Base-by-base conservation (phyloP, 441 rosid genomes). In the Pelargonium citronellum region DNA sequence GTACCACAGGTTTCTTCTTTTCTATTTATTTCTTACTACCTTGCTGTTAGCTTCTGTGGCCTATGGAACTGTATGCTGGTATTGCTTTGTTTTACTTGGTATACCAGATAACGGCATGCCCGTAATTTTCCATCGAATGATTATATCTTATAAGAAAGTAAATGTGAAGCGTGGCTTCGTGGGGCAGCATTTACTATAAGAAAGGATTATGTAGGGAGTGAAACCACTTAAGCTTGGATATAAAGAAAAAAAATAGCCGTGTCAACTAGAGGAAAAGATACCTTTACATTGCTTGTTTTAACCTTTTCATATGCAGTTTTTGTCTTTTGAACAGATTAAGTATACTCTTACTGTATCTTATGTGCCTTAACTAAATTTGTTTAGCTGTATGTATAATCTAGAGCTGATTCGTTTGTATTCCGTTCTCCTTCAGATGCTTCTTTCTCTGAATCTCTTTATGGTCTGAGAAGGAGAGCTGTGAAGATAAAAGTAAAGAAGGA, bases 371-470 rank as follows among this genome's bases (percentile, higher is more conserved):
- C 37, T 60, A 60, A 60, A 22, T 19, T 58, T 3, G 4, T 12
- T 10, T 22, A 7, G 64, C 12, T 20, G 37, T 6, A 27, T 5
- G 13, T 55, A 73, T 34, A 11, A 19, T 53, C 16, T 27, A 5
- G 58, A 11, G 17, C 13, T 75, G 27, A 47, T 66, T 70, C 71
- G 62, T 68, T 55, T 64, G 10, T 27, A 11, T 70, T 57, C 51
- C 49, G 9, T 78, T 77, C 55, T 68, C 74, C 62, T 79, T 64
- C 85, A 95, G 99, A 95, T 85, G 97, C 96, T 77, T 95, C 98
- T 9, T 95, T 95, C 82, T 79, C 99, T 60, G 99, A 91, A 75
- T 89, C 98, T 63, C 84, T 95, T 24, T 95, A 95, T 81, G 99
- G 99, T 34, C 82, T 95, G 82, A 85, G 98, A 80, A 92, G 99